A percentile compares a stretch with the other conserved stretches of the same genome.
Evolutionary conservation across 257 asterid genomes (phyloP).

Genomic region (Salvia miltiorrhiza): DNA sequence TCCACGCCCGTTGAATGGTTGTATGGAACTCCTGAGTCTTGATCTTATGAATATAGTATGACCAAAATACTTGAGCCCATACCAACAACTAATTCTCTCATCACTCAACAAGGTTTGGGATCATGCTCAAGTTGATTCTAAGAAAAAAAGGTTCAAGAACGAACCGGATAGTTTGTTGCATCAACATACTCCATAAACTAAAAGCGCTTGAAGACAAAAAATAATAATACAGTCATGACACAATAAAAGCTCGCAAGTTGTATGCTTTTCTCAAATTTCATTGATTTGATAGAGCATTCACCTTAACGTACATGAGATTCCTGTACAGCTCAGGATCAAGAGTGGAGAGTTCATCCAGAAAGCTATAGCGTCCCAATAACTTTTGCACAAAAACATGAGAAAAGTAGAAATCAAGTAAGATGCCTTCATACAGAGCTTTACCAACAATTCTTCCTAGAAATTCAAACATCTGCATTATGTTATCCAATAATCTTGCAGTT

Average conservation of each 20-base stretch:
- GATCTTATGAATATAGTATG: neutral
- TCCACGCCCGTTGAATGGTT: neutral
- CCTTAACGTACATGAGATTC: slow-evolving; percentile 94
- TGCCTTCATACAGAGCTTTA: slow-evolving; percentile 95
- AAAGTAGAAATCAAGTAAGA: slow-evolving; percentile 81
- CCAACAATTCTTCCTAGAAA: slow-evolving; percentile 93
- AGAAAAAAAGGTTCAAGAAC: neutral
- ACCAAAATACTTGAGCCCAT: neutral
- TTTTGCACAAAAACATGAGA: slow-evolving; percentile 96
- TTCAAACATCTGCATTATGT: slow-evolving; percentile 84
- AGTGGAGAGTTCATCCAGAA: slow-evolving; percentile 88
- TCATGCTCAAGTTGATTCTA: neutral
- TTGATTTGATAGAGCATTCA: slow-evolving; percentile 32
- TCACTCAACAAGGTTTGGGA: neutral
- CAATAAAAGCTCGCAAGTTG: slow-evolving; percentile 6
- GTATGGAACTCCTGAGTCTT: neutral
- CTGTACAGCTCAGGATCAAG: slow-evolving; percentile 91
- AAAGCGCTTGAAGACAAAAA: neutral
- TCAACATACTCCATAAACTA: neutral
- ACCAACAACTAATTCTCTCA: neutral
- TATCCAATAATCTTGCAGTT: slow-evolving; percentile 81
- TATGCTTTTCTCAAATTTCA: slow-evolving; percentile 10
- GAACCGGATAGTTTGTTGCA: slow-evolving; percentile 6
- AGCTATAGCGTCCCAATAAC: slow-evolving; percentile 92
- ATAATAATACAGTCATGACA: neutral